Evolutionary conservation across 2,329 filamentous ascomycete genomes (phyloP).

Genomic region (Colletotrichum sp.): DNA sequence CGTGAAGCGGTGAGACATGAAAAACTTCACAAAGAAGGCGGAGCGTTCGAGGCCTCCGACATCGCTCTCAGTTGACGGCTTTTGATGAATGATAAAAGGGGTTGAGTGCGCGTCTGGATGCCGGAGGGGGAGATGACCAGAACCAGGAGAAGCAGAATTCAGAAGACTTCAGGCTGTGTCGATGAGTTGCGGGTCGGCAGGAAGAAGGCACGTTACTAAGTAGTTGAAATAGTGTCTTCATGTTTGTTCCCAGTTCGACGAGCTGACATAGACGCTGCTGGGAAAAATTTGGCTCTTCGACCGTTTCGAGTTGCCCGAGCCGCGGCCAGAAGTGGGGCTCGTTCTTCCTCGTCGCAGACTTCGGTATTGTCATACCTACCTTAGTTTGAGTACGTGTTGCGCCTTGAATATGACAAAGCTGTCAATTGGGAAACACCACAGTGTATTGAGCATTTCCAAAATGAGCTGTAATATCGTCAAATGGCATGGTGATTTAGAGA

Average conservation of each 20-base stretch:
- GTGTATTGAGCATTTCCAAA: background rate
- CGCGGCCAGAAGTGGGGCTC: background rate
- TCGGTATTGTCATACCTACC: background rate
- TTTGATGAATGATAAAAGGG: background rate
- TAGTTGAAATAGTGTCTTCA: background rate
- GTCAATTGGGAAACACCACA: background rate
- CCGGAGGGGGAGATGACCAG: background rate
- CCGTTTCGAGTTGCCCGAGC: background rate
- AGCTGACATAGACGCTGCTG: background rate
- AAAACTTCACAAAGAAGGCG: background rate
- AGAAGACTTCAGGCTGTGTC: background rate
- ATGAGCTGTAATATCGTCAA: fast-evolving
- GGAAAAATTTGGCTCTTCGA: background rate
- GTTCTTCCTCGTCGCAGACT: background rate
- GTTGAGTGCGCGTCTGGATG: background rate
- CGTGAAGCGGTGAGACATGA: background rate
- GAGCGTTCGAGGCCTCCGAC: background rate
- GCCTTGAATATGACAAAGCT: background rate
- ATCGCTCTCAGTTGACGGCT: background rate
- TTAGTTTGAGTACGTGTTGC: background rate
- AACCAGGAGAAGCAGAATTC: background rate
- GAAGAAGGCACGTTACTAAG: background rate
- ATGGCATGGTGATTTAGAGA: background rate
- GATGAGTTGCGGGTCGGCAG: background rate
- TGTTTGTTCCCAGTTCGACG: background rate